A percentile compares a stretch with the other conserved stretches of the same genome.
Evolutionary conservation across 2,329 filamentous ascomycete species (phyloP).

Genomic region (Penicillium sp.): DNA sequence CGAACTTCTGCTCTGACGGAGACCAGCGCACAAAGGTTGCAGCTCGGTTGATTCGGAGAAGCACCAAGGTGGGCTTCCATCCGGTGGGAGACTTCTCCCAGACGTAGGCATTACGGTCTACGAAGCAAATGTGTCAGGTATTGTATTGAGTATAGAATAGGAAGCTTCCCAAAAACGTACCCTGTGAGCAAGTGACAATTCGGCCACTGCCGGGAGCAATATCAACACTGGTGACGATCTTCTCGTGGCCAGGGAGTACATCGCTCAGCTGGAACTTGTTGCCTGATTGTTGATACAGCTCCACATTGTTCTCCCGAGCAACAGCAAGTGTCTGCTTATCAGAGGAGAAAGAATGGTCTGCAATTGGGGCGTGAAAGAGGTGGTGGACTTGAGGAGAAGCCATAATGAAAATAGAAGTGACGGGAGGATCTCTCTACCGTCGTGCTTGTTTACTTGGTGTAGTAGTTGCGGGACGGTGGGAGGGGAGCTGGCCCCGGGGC

Average conservation of each 20-base stretch:
- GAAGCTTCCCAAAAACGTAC: slow-evolving; percentile 49
- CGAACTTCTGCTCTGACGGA: slow-evolving; percentile 94
- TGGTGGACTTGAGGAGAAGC: slow-evolving; percentile 87
- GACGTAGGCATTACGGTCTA: slow-evolving; percentile 95
- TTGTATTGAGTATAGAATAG: background rate
- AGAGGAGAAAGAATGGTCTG: slow-evolving; percentile 96
- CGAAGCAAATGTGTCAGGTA: slow-evolving; percentile 3
- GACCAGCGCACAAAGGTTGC: slow-evolving; percentile 98
- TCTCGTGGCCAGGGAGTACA: slow-evolving; percentile 94
- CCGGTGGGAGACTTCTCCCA: slow-evolving; percentile 92
- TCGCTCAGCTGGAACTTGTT: slow-evolving; percentile 79
- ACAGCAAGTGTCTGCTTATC: slow-evolving; percentile 88
- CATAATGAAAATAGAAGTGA: slow-evolving; percentile 63
- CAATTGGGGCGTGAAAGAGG: slow-evolving; percentile 93
- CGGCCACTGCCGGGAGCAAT: slow-evolving; percentile 87
- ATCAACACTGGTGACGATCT: slow-evolving; percentile 92
- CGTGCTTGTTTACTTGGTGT: slow-evolving; percentile 39
- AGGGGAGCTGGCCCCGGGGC: slow-evolving; percentile 7
- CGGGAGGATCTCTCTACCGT: slow-evolving; percentile 99
- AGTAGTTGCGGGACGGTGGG: slow-evolving; percentile 10
- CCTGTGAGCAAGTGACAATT: slow-evolving; percentile 97
- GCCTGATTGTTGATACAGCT: slow-evolving; percentile 76
- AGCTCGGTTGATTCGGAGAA: slow-evolving; percentile 93
- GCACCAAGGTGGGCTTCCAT: slow-evolving; percentile 95
- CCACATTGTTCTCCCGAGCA: slow-evolving; percentile 82